Percentiles rank a stretch among this genome's conserved stretches.
These are phyloP conservation scores for Tetrapisispora iriomotensis DNA, from an alignment of 805 yeast species.

Conservation along the genomic window DNA sequence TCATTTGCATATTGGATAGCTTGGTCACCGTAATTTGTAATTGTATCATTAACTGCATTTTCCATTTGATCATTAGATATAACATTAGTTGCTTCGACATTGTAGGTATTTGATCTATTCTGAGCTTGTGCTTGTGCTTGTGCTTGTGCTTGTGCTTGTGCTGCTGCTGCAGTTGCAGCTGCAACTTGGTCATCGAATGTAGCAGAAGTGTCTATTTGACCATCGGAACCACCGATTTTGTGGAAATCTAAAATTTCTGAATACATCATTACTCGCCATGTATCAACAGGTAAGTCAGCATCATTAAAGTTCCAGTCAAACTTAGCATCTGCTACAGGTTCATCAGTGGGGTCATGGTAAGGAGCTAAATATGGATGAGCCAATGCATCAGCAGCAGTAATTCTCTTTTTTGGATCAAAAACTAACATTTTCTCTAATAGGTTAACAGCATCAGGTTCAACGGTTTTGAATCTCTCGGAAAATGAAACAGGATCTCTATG, in stretches of 20 bases:
- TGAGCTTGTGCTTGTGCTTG: conserved; percentile 6
- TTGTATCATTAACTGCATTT: conserved; percentile 14
- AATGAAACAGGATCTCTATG: conserved; percentile 87
- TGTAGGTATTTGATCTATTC: not conserved
- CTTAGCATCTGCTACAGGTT: conserved; percentile 84
- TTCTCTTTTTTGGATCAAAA: conserved; percentile 90
- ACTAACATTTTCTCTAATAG: conserved; percentile 81
- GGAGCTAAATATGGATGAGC: conserved; percentile 88
- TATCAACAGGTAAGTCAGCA: conserved; percentile 93
- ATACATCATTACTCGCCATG: conserved; percentile 99
- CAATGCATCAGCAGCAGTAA: conserved; percentile 84
- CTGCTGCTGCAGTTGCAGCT: conserved; percentile 31
- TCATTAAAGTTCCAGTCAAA: conserved; percentile 98
- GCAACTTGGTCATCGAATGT: conserved; percentile 31
- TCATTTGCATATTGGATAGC: conserved; percentile 29
- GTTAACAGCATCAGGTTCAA: conserved; percentile 82
- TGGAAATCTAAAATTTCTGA: conserved; percentile 94
- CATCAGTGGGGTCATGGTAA: conserved; percentile 95
- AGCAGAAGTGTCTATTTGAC: conserved; percentile 28
- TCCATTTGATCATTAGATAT: conserved; percentile 3
- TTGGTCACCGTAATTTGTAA: conserved; percentile 25
- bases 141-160: conserved; percentile 27
- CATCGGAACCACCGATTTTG: conserved; percentile 54
- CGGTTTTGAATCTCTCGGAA: conserved; percentile 64
- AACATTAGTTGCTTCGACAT: not conserved